Evolutionary conservation across 768 basidiomycete genomes (phyloP).

Genomic region (Suillus placidus): DNA sequence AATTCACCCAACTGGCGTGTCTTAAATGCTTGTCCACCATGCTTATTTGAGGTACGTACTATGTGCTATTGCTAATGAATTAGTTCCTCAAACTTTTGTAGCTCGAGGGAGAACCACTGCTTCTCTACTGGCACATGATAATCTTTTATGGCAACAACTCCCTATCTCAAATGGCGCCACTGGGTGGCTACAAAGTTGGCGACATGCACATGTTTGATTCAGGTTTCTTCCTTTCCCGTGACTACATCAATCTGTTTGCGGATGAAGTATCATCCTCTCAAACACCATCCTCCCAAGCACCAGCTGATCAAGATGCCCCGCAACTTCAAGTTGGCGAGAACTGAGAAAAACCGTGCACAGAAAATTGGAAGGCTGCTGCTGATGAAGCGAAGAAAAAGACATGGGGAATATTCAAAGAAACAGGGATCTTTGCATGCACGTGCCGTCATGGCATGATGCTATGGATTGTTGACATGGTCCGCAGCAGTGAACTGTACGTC

Average conservation of each 20-base stretch:
- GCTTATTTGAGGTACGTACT: constrained; percentile 35
- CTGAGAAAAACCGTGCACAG: constrained; percentile 19
- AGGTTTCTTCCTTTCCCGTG: neutral
- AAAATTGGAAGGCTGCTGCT: constrained; percentile 36
- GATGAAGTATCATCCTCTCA: neutral
- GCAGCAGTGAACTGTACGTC: constrained; percentile 41
- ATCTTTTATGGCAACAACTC: neutral
- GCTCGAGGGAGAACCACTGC: neutral
- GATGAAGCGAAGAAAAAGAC: constrained; percentile 32
- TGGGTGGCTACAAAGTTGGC: neutral
- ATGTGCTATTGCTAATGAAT: neutral
- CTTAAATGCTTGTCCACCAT: constrained; percentile 38
- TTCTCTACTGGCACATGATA: neutral
- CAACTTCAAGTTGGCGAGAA: neutral
- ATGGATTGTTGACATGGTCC: constrained; percentile 36
- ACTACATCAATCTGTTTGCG: neutral
- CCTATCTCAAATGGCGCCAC: neutral
- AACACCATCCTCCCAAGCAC: no score
- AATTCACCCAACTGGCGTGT: constrained; percentile 33
- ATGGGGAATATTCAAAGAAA: constrained; percentile 41
- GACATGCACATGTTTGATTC: neutral
- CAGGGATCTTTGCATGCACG: constrained; percentile 39
- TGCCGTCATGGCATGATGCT: constrained; percentile 38
- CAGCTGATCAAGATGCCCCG: neutral
- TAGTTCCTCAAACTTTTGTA: neutral